These are phyloP conservation scores for Kitagawia praeruptora DNA, from an alignment of 129 eudicot genomes.

Conservation along the genomic window DNA sequence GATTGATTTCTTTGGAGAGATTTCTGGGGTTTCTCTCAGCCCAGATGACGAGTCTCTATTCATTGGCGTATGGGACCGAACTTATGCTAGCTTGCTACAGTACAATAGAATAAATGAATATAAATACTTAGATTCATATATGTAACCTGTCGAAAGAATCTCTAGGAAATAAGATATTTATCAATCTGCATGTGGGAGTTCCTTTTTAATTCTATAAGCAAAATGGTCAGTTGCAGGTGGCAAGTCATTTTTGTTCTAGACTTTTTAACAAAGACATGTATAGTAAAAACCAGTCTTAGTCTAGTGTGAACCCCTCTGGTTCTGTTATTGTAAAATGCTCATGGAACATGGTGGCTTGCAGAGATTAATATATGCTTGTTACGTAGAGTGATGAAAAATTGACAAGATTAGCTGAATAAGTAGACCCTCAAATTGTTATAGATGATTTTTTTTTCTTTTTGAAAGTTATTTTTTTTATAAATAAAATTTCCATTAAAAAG, in stretches of 20 bases:
- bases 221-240: background rate
- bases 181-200: background rate
- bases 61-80: constrained; percentile 82
- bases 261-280: background rate
- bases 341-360: background rate
- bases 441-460: too few relatives aligned
- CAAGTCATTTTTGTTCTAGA: background rate
- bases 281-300: background rate
- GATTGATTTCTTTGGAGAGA: constrained; percentile 85
- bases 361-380: background rate
- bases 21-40: constrained; percentile 69
- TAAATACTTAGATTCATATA: constrained; percentile 51
- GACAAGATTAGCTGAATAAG: background rate
- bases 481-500: too few relatives aligned
- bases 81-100: constrained; percentile 75
- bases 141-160: constrained; percentile 16
- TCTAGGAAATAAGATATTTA: constrained; percentile 1
- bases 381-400: background rate
- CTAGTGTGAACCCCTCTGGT: background rate
- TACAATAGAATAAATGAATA: constrained; percentile 40
- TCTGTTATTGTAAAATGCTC: constrained; percentile 1
- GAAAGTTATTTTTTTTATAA: too few relatives aligned
- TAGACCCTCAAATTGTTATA: too few relatives aligned
- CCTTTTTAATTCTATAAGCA: background rate
- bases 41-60: constrained; percentile 68